A percentile compares a stretch with the other conserved stretches of the same genome.
Evolutionary conservation across 2,329 filamentous ascomycete species (phyloP).

Genomic region (Boeremia exigua): DNA sequence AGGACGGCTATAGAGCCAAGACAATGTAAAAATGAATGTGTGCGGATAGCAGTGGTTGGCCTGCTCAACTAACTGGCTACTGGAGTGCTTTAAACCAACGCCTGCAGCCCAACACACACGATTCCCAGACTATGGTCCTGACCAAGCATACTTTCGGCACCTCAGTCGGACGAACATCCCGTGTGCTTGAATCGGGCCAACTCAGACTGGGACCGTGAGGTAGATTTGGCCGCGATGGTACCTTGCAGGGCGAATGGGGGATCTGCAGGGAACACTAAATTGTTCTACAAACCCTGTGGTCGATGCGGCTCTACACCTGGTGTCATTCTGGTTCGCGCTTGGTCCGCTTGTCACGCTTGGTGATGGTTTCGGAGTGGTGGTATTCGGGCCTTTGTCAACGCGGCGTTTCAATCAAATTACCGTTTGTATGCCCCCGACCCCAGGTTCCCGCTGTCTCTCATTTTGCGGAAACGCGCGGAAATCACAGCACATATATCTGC

Average conservation of each 20-base stretch:
- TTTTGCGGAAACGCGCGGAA: constrained; percentile 3
- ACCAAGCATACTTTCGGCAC: constrained; percentile 1
- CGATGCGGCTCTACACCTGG: not conserved
- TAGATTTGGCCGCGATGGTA: constrained; percentile 12
- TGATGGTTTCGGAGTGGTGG: constrained; percentile 3
- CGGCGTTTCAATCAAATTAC: constrained; percentile 16
- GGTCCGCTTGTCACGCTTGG: not conserved
- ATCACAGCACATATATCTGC: not conserved
- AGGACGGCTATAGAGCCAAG: constrained; percentile 26
- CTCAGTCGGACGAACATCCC: constrained; percentile 8
- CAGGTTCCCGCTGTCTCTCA: not conserved
- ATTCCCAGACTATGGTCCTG: not conserved
- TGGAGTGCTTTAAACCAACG: not conserved
- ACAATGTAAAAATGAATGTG: constrained; percentile 14
- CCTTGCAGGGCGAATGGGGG: constrained; percentile 10
- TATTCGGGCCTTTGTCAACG: constrained; percentile 10
- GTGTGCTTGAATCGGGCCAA: not conserved
- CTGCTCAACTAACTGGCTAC: not conserved
- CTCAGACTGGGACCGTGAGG: not conserved
- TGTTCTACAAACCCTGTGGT: not conserved
- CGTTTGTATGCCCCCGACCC: not conserved
- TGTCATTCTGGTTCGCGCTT: not conserved
- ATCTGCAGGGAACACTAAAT: not conserved
- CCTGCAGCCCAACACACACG: not conserved
- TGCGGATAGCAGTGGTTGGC: not conserved